Evolutionary conservation across 371 early-diverging fungal genomes (phyloP).

Genomic region (Mortierella sp.): DNA sequence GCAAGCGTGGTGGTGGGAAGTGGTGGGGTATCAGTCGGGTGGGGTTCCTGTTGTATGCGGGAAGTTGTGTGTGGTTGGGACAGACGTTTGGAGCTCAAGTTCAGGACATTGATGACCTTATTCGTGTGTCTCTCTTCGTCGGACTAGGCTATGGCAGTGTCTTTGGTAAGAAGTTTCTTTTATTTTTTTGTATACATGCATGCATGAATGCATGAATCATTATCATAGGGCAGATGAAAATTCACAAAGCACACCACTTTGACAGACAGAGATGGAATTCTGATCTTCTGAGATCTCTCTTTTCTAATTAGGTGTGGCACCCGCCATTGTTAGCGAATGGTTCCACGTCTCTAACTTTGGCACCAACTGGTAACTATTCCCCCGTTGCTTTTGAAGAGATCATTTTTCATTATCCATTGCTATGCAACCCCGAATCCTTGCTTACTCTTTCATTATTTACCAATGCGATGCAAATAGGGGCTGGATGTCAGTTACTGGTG

Average conservation of each 20-base stretch:
- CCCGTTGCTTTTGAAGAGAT: neutral
- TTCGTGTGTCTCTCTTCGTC: conserved; percentile 45
- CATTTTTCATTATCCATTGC: too few species aligned
- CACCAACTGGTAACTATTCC: conserved; percentile 51
- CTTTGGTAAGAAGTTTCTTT: conserved; percentile 43
- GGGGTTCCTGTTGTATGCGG: conserved; percentile 51
- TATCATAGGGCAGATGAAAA: neutral
- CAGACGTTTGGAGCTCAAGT: conserved; percentile 46
- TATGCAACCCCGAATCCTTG: neutral
- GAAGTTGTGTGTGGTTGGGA: conserved; percentile 44
- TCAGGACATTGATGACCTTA: conserved; percentile 23
- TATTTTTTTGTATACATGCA: neutral
- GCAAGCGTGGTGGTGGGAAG: conserved; percentile 43
- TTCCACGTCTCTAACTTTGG: conserved; percentile 57
- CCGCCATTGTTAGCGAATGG: conserved; percentile 61
- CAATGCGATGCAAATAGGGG: conserved; percentile 38
- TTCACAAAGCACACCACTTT: conserved; percentile 1
- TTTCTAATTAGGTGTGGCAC: conserved; percentile 42
- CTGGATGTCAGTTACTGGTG: conserved; percentile 57
- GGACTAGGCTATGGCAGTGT: conserved; percentile 59
- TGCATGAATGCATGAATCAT: neutral
- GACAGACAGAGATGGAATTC: neutral
- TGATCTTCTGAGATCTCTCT: neutral
- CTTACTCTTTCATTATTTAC: conserved; percentile 2
- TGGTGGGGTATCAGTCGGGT: conserved; percentile 50